Evolutionary conservation across 805 yeast genomes (phyloP), one percentile per base, ranked within the genome.

Genomic region (Candida gorgasii): DNA sequence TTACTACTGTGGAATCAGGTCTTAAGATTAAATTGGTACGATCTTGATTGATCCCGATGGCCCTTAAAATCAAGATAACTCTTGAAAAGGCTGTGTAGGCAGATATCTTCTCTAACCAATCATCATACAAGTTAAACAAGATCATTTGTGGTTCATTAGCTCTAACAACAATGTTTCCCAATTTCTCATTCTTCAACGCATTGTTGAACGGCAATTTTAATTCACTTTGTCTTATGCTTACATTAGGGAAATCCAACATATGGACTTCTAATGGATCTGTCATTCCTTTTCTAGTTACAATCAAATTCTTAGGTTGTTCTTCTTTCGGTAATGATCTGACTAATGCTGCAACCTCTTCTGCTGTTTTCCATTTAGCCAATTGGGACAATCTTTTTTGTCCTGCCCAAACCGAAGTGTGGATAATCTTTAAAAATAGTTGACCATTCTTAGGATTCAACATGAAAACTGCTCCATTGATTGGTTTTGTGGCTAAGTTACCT

Each of bases 341-440:
- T 49, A 93, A 69, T 0, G 96, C 95, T 12, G 97, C 92, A 16
- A 89, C 95, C 62, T 92, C 98, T 64, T 93, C 99, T 0, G 99
- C 98, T 1, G 98, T 83, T 61, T 92, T 93, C 99, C 99, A 93
- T 59, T 93, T 93, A 1, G 98, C 90, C 50, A 93, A 67, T 58
- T 93, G 97, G 20, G 93, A 84, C 46, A 92, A 73, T 54, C 97
- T 84, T 56, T 89, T 90, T 62, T 93, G 98, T 14, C 99, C 99
- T 3, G 96, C 84, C 95, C 97, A 93, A 2, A 89, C 96, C 5
- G 95, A 86, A 0, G 95, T 88, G 56, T 92, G 98, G 45, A 93
- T 88, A 42, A 93, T 79, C 58, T 88, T 89, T 63, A 93, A 72
- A 58, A 86, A 89, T 39, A 93, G 63, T 58, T 90, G 97, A 26